These are phyloP conservation scores for Zangia roseola DNA, from an alignment of 768 basidiomycete genomes.

Conservation along the genomic window DNA sequence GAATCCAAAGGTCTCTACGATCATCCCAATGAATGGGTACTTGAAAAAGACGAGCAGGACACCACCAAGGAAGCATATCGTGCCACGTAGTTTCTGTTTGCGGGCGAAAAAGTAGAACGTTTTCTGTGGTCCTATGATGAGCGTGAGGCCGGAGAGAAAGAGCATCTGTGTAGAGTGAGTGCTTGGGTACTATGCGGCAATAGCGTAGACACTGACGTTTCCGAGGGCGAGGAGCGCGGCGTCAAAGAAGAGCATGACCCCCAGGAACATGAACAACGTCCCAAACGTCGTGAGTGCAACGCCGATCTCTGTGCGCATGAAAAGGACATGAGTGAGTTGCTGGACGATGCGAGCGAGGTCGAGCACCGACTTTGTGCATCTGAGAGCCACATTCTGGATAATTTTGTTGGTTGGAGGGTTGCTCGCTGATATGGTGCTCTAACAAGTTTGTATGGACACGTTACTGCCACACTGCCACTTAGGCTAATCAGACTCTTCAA, in stretches of 20 bases:
- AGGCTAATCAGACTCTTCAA: too few species aligned
- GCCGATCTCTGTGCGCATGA: conserved; percentile 73
- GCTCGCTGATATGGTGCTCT: not conserved
- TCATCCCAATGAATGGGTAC: conserved; percentile 91
- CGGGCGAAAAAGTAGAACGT: conserved; percentile 98
- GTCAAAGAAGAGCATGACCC: conserved; percentile 95
- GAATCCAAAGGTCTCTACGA: conserved; percentile 96
- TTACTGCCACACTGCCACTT: conserved; percentile 22
- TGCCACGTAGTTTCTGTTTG: conserved; percentile 91
- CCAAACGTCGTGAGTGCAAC: conserved; percentile 97
- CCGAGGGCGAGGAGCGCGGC: conserved; percentile 94
- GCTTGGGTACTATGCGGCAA: too few species aligned
- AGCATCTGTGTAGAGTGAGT: conserved; percentile 52
- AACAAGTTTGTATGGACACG: conserved; percentile 14
- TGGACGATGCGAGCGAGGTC: not conserved
- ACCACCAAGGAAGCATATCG: conserved; percentile 83
- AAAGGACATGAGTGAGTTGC: not conserved
- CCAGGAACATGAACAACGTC: conserved; percentile 92
- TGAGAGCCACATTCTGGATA: conserved; percentile 46
- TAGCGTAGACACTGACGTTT: conserved; percentile 60
- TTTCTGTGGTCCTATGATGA: conserved; percentile 96
- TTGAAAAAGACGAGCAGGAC: conserved; percentile 93
- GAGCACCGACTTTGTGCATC: conserved; percentile 46
- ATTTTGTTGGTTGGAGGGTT: conserved; percentile 8
- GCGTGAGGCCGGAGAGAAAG: conserved; percentile 89